A percentile compares a stretch with the other conserved stretches of the same genome.
Conservation (phyloP, 2,329 filamentous ascomycete species). For the Penicillium sp. region DNA sequence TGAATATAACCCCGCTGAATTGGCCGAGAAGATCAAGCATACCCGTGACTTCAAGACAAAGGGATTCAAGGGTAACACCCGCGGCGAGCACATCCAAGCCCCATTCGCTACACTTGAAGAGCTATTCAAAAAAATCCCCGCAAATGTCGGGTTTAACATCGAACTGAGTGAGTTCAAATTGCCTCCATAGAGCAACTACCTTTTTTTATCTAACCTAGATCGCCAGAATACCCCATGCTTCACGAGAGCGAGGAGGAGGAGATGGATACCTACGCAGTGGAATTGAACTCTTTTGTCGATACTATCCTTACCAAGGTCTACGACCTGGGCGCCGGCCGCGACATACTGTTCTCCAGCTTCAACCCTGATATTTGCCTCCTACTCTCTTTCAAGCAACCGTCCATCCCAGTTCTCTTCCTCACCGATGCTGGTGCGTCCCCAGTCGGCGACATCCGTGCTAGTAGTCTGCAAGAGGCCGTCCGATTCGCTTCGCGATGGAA, state of each 20-base stretch:
- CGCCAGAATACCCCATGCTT: conserved; percentile 85
- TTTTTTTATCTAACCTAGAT: conserved; percentile 28
- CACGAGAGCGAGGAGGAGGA: conserved; percentile 92
- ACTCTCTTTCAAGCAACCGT: conserved; percentile 94
- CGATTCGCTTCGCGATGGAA: conserved; percentile 96
- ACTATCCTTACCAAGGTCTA: conserved; percentile 89
- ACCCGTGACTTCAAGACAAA: conserved; percentile 92
- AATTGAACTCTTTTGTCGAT: conserved; percentile 95
- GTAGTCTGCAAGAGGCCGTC: conserved; percentile 90
- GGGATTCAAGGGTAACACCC: conserved; percentile 92
- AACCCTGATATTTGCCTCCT: conserved; percentile 96
- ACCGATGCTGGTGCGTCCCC: conserved; percentile 80
- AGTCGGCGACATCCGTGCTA: conserved; percentile 86
- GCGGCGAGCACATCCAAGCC: conserved; percentile 91
- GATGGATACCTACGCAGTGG: conserved; percentile 94
- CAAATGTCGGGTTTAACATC: conserved; percentile 91
- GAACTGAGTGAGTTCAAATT: conserved; percentile 68
- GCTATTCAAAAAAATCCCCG: conserved; percentile 80
- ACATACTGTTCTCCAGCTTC: conserved; percentile 96
- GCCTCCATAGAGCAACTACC: conserved; percentile 24
- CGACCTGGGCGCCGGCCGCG: conserved; percentile 74
- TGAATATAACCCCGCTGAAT: conserved; percentile 41
- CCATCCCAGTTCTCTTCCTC: conserved; percentile 91
- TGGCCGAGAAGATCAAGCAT: conserved; percentile 92
- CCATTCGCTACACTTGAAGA: conserved; percentile 95